Evolutionary conservation across 345 rosid species (phyloP).

Genomic region (Gossypium stocksii): DNA sequence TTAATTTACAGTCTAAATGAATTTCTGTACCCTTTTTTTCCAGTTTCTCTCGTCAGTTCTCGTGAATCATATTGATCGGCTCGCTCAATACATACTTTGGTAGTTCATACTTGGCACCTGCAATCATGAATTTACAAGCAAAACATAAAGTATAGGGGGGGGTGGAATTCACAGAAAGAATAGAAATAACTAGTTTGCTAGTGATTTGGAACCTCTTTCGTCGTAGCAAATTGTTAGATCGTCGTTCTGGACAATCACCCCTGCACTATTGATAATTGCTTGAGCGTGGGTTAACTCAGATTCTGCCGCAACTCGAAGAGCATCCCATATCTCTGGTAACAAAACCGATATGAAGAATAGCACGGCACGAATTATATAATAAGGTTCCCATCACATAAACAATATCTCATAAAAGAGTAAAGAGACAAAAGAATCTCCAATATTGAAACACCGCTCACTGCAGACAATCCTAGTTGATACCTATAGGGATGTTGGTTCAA

Average conservation of each 20-base stretch:
- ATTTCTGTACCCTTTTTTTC: constrained; percentile 12
- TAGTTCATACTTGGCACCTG: constrained; percentile 93
- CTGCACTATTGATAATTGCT: constrained; percentile 83
- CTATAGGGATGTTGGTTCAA: not conserved
- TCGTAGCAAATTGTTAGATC: constrained; percentile 83
- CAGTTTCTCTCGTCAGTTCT: constrained; percentile 18
- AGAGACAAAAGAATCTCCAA: not conserved
- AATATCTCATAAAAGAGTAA: not conserved
- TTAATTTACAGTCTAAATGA: constrained; percentile 27
- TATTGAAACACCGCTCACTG: not conserved
- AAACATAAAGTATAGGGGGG: not conserved
- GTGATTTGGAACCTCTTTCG: constrained; percentile 62
- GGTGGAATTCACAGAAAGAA: not conserved
- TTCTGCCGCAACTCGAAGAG: constrained; percentile 86
- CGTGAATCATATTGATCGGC: constrained; percentile 66
- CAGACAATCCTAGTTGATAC: not conserved
- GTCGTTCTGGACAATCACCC: constrained; percentile 71
- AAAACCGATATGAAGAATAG: not conserved
- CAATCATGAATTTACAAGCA: constrained; percentile 15
- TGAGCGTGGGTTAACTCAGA: constrained; percentile 67
- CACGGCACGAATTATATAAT: not conserved
- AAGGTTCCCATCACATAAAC: not conserved
- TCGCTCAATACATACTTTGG: constrained; percentile 91
- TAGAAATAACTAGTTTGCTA: not conserved
- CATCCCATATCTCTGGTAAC: constrained; percentile 86